phyloP scores from a whole-genome alignment of 768 basidiomycete genomes.

The Pulveroboletus sp. region DNA sequence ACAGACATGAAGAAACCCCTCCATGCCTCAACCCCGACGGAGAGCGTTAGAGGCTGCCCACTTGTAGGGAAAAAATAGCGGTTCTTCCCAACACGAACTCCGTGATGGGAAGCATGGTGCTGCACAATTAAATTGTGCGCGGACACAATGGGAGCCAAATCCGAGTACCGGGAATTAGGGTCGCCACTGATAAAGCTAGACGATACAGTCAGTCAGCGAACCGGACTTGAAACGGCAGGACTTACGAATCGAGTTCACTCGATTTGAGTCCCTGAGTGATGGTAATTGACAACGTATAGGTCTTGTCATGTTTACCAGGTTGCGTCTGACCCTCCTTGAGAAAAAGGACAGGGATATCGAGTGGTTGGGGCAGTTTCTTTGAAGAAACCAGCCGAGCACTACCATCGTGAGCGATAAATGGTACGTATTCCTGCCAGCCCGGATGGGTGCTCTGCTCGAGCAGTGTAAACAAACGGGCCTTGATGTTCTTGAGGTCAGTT shows the following conservation, averaged over 20 bases:
- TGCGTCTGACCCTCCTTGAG: conserved; percentile 37
- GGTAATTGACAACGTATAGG: conserved; percentile 37
- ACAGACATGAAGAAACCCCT: conserved; percentile 50
- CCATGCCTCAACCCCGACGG: conserved; percentile 39
- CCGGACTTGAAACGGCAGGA: neutral
- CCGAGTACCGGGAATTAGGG: conserved; percentile 33
- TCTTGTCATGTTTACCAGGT: conserved; percentile 29
- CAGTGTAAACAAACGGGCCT: conserved; percentile 37
- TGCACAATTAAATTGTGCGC: conserved; percentile 48
- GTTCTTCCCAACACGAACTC: conserved; percentile 46
- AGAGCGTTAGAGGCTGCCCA: conserved; percentile 23
- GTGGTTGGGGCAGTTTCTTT: conserved; percentile 34
- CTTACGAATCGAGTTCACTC: conserved; percentile 33
- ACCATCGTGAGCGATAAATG: conserved; percentile 38
- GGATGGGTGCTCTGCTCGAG: conserved; percentile 35
- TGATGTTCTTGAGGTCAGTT: conserved; percentile 35
- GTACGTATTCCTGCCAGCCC: conserved; percentile 36
- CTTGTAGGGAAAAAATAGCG: conserved; percentile 46
- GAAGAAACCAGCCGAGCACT: conserved; percentile 41
- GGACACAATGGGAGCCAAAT: conserved; percentile 39
- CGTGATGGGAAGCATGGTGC: conserved; percentile 38
- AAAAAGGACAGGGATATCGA: conserved; percentile 32
- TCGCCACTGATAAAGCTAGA: conserved; percentile 39
- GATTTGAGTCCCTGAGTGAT: conserved; percentile 29
- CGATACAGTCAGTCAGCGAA: neutral